These are phyloP conservation scores for Tritrichomonas foetus DNA, from an alignment of 208 protist species.

Conservation along the genomic window DNA sequence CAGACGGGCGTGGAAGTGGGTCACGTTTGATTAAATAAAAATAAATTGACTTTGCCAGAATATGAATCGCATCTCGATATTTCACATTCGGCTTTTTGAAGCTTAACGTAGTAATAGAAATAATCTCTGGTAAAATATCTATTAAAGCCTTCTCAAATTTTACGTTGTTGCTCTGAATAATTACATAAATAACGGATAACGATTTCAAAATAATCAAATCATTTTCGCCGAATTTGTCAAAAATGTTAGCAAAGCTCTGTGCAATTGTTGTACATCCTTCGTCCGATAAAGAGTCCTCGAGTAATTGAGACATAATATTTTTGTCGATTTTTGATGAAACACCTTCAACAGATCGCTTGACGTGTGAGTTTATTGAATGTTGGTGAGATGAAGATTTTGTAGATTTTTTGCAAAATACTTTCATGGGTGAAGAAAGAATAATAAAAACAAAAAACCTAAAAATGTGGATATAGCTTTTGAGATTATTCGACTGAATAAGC, in stretches of 20 bases:
- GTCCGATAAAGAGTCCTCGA: no score
- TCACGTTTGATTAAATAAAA: background rate
- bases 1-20: background rate
- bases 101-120: background rate
- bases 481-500: no score
- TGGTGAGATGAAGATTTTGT: no score
- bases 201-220: background rate
- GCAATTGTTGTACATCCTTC: no score
- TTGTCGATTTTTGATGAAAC: no score
- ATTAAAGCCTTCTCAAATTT: background rate
- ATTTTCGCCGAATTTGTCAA: background rate
- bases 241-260: background rate
- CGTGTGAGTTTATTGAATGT: no score
- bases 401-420: no score
- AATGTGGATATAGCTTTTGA: no score
- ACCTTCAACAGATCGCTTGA: no score
- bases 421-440: no score
- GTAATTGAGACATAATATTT: no score
- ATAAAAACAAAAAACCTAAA: no score
- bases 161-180: background rate
- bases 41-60: background rate
- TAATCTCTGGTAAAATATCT: background rate
- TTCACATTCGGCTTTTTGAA: background rate
- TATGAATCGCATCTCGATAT: background rate
- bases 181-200: background rate